Evolutionary conservation across 139 green algal genomes (phyloP), one percentile per base, ranked within the genome.

Genomic region (Spirogloea muscicola): DNA sequence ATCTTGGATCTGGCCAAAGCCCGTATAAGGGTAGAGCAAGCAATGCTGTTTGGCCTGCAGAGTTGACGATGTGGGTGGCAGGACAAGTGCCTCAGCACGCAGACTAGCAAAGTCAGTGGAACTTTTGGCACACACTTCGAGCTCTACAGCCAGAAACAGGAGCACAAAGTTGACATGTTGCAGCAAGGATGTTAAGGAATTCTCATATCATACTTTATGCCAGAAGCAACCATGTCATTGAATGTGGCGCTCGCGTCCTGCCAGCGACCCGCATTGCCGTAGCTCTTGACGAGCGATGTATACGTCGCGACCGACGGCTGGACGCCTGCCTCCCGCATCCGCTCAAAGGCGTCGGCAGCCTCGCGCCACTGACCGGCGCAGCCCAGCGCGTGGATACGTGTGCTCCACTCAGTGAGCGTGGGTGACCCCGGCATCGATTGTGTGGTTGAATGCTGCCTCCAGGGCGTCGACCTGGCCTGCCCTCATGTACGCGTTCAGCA

Each of bases 201-300:
- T n/a, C n/a, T n/a, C n/a, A n/a, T n/a, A n/a, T n/a, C n/a, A n/a
- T 31, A 68, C 59, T 37, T 73, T 27, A 73, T 73, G 13, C 64
- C 64, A 18, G 41, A n/a, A n/a, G 1, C 16, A 41, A 73, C 16
- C 64, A 73, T 73, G 3, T 6, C 41, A 39, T 60, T 43, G n/a
- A 73, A 62, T 16, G 31, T 21, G 21, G 7, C 41, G 21, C 41
- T 48, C 1, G 64, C 64, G 18, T 44, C 3, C n/a, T 37, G 0
- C 13, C 27, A 52, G 3, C n/a, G 48, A 18, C 64, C 64, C 49
- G 16, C 31, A 0, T n/a, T 3, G 1, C 64, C 64, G 37, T 64
- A 61, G 25, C 48, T 43, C 4, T 65, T 27, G n/a, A 73, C 33
- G 34, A 73, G 29, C 10, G 21, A 27, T 4, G 34, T 31, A 40